Evolutionary conservation across 2,329 filamentous ascomycete species (phyloP), one percentile per base, ranked within the genome.

Genomic region (Penicillium sp.): DNA sequence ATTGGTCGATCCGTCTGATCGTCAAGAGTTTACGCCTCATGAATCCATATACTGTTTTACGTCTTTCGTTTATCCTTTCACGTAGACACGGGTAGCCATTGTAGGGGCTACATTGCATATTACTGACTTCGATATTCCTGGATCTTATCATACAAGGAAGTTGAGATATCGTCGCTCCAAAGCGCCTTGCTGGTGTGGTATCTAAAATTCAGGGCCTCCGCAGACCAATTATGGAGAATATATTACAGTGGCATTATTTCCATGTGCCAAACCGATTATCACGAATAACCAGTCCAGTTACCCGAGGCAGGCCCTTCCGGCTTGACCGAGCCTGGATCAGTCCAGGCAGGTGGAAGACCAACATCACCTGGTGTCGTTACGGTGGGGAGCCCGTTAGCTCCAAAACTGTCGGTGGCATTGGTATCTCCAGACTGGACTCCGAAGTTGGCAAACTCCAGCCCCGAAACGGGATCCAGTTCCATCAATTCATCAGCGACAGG

Each of bases 401-500:
- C 23, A 10, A 46, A 10, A 16, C 6, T 28, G 11, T n/a, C 20
- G 9, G 18, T 27, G 18, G 13, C 40, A 37, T 47, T 42, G 1
- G 13, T 41, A 35, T 47, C 42, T 1, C 26, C 44, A 3, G 50
- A 38, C 2, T 51, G 46, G 23, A 48, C 11, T 0, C 55, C 57
- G 16, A 64, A 39, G 49, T 67, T 61, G 6, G 59, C 56, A 46
- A 67, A 63, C 22, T 67, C 66, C 29, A 68, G 52, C 2, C 65
- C 65, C 1, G 62, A 51, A 7, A 69, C 63, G 3, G 68, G 64
- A 42, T 73, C 70, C 11, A 72, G 49, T 45, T 72, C 70, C 67
- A 72, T 71, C 10, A 70, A 47, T 28, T 71, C 70, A 47, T 72
- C 70, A 0, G 69, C 65, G 14, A 73, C 67, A 11, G 69, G 68